Conservation (phyloP, 2,329 filamentous ascomycete species). For the Diaporthe helianthi region DNA sequence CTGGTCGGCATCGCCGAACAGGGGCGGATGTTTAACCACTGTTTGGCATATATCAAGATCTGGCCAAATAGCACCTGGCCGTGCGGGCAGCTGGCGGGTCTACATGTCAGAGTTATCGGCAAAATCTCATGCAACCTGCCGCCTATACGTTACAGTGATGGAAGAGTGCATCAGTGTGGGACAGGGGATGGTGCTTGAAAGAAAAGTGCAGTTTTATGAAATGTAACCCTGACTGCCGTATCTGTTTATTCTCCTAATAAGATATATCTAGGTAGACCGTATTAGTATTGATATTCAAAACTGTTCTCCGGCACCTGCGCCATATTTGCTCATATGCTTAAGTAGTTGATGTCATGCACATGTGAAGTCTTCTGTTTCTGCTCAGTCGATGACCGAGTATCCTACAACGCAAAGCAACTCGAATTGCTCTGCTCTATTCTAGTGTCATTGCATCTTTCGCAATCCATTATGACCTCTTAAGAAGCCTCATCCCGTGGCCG, state of each 20-base stretch:
- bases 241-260: neutral
- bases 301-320: too few species aligned
- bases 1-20: neutral
- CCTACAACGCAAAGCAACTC: neutral
- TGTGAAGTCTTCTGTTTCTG: too few species aligned
- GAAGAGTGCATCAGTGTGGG: neutral
- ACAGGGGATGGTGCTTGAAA: neutral
- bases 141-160: neutral
- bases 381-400: neutral
- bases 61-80: too few species aligned
- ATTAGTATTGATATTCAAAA: neutral
- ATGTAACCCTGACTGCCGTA: neutral
- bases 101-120: too few species aligned
- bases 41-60: too few species aligned
- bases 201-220: neutral
- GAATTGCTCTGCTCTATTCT: neutral
- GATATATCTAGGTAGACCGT: too few species aligned
- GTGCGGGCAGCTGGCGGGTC: too few species aligned
- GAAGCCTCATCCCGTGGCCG: neutral
- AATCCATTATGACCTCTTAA: too few species aligned
- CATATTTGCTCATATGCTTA: too few species aligned
- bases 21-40: neutral
- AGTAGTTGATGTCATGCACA: too few species aligned
- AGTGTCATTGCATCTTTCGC: neutral
- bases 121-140: neutral